These are phyloP conservation scores for Linnemannia schmuckeri DNA, from an alignment of 192 early-diverging fungal genomes.

Conservation along the genomic window DNA sequence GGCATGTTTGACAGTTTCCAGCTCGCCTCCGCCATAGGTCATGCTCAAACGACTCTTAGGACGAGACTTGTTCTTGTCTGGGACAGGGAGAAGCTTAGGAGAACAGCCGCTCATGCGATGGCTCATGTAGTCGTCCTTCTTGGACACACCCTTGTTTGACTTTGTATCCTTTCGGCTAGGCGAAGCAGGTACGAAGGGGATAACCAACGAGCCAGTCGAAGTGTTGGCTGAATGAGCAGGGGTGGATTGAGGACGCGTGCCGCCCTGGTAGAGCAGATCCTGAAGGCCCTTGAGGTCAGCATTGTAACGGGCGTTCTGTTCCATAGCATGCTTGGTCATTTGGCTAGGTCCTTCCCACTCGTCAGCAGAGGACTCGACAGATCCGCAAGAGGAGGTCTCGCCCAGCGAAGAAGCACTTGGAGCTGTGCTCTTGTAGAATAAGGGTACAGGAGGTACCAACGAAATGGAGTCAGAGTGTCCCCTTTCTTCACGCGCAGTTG, in stretches of 20 bases:
- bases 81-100: slow-evolving; percentile 22
- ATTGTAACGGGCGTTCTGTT: slow-evolving; percentile 35
- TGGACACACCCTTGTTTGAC: slow-evolving; percentile 5
- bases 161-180: slow-evolving; percentile 24
- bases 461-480: not conserved
- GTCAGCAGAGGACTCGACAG: slow-evolving; percentile 39
- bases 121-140: slow-evolving; percentile 58
- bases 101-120: slow-evolving; percentile 52
- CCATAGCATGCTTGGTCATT: slow-evolving; percentile 34
- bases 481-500: not conserved
- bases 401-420: slow-evolving; percentile 36
- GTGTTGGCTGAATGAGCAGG: slow-evolving; percentile 44
- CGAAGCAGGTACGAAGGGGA: not conserved
- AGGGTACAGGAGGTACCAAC: slow-evolving; percentile 39
- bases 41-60: slow-evolving; percentile 53
- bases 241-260: not conserved
- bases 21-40: slow-evolving; percentile 52
- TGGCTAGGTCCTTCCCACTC: slow-evolving; percentile 35
- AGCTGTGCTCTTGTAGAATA: slow-evolving; percentile 35
- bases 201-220: slow-evolving; percentile 29
- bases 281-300: slow-evolving; percentile 44
- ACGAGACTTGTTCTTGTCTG: slow-evolving; percentile 37
- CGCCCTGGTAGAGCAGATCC: slow-evolving; percentile 25
- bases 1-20: slow-evolving; percentile 47
- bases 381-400: slow-evolving; percentile 38